Conservation (phyloP, 2,329 filamentous ascomycete species). For the Exophiala spinifera region DNA sequence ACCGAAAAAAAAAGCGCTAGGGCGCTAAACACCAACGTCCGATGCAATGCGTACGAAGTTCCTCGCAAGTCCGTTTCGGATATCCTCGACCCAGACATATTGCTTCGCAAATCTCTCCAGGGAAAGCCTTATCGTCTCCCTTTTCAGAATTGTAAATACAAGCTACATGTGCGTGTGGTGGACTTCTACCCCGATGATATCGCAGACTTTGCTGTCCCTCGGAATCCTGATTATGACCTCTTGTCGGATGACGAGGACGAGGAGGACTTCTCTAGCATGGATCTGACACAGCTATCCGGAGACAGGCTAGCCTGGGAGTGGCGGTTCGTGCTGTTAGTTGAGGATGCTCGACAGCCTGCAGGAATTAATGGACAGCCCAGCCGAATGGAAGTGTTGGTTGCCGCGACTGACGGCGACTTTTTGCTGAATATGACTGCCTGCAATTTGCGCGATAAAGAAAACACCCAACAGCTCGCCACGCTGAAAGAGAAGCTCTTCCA, state of each 20-base stretch:
- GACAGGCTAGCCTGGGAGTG: conserved; percentile 66
- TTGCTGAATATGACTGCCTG: conserved; percentile 54
- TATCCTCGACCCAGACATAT: conserved; percentile 45
- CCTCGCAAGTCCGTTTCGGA: conserved; percentile 41
- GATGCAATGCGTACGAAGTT: conserved; percentile 45
- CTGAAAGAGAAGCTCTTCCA: conserved; percentile 70
- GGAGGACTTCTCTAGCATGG: conserved; percentile 30
- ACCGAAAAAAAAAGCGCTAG: background rate
- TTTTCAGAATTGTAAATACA: conserved; percentile 72
- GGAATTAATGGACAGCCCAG: conserved; percentile 39
- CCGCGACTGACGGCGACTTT: conserved; percentile 55
- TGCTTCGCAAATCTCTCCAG: conserved; percentile 43
- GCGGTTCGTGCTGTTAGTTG: conserved; percentile 75
- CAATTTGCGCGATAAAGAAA: conserved; percentile 53
- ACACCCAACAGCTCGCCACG: conserved; percentile 47
- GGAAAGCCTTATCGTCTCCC: conserved; percentile 55
- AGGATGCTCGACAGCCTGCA: conserved; percentile 56
- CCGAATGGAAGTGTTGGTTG: conserved; percentile 66
- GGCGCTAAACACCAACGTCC: conserved; percentile 39
- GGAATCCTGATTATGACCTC: conserved; percentile 50
- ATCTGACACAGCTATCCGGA: conserved; percentile 10
- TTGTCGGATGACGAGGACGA: conserved; percentile 43
- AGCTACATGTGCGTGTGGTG: conserved; percentile 67
- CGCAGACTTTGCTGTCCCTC: conserved; percentile 63
- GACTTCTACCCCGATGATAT: conserved; percentile 72